Evolutionary conservation across 2,329 filamentous ascomycete species (phyloP), one percentile per base, ranked within the genome.

Genomic region (Ceratocystis variospora): DNA sequence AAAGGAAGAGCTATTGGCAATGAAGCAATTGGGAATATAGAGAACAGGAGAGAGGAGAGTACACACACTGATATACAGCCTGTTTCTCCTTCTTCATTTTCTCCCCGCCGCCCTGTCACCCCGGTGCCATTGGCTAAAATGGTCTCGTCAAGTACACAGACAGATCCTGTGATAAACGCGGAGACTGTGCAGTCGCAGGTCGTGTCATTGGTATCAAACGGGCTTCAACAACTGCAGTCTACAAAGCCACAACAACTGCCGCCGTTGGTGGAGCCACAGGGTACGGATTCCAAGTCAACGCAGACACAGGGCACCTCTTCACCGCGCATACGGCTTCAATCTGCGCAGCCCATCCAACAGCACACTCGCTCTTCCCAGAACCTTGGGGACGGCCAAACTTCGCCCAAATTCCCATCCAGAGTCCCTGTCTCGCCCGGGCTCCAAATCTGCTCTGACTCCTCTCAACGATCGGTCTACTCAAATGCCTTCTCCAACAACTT

Each of bases 401-500:
- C 31, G 12, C 19, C 28, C 12, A 55, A 17, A 15, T 57, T 62
- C 3, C 53, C 22, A 31, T 31, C 53, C 22, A 17, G 17, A 12
- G 64, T 67, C 28, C 66, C 66, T 5, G 53, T 50, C 7, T 68
- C 66, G 19, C 66, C 63, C 1, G 63, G 57, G 28, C 50, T 68
- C 12, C 53, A 57, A 37, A 41, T 63, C 2, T 62, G n/a, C 8
- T 46, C 61, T n/a, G 57, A 45, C n/a, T 59, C 66, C 28, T 65
- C 66, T 17, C 62, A 61, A 12, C 64, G 61, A 25, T 8, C 63
- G 12, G 66, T 44, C 3, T 68, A 68, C 17, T 63, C 65, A 5
- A 61, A 62, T 17, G 63, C 63, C 31, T 50, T 68, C 28, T 68
- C 66, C 1, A 68, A 65, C 28, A 63, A 63, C n/a, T 68, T 68